These are phyloP conservation scores for Bruguiera parviflora DNA, from an alignment of 345 rosid species.

Conservation along the genomic window DNA sequence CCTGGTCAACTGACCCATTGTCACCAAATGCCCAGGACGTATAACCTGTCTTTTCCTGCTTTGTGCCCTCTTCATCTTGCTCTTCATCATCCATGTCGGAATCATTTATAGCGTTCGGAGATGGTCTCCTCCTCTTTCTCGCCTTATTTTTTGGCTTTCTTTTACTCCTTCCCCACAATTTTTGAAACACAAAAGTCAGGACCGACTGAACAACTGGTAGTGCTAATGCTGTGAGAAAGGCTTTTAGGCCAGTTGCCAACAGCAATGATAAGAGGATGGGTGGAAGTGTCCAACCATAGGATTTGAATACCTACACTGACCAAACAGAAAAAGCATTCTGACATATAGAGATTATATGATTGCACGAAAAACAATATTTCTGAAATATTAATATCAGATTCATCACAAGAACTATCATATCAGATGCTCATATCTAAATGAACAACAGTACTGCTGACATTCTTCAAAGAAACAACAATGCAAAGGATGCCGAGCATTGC, in stretches of 20 bases:
- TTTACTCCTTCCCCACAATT: slow-evolving; percentile 22
- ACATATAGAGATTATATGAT: not conserved
- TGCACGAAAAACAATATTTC: not conserved
- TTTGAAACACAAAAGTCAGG: slow-evolving; percentile 30
- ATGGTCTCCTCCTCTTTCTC: slow-evolving; percentile 29
- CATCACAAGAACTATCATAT: no score
- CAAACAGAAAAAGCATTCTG: slow-evolving; percentile 13
- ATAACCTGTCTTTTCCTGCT: slow-evolving; percentile 21
- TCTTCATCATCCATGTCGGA: slow-evolving; percentile 19
- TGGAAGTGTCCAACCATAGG: slow-evolving; percentile 59
- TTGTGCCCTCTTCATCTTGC: slow-evolving; percentile 17
- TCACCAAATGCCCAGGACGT: slow-evolving; percentile 27
- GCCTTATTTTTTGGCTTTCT: slow-evolving; percentile 25
- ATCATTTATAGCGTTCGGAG: slow-evolving; percentile 13
- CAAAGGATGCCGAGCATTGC: no score
- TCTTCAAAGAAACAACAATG: no score
- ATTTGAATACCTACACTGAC: slow-evolving; percentile 48
- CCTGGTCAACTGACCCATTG: slow-evolving; percentile 24
- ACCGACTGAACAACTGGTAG: slow-evolving; percentile 38
- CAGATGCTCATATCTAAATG: no score
- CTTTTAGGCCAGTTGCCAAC: slow-evolving; percentile 55
- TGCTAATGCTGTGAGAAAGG: slow-evolving; percentile 42
- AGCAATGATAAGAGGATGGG: slow-evolving; percentile 37
- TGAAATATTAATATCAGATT: no score
- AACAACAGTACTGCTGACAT: no score